Evolutionary conservation across 2,329 filamentous ascomycete species (phyloP).

Genomic region (Calonectria hongkongensis): DNA sequence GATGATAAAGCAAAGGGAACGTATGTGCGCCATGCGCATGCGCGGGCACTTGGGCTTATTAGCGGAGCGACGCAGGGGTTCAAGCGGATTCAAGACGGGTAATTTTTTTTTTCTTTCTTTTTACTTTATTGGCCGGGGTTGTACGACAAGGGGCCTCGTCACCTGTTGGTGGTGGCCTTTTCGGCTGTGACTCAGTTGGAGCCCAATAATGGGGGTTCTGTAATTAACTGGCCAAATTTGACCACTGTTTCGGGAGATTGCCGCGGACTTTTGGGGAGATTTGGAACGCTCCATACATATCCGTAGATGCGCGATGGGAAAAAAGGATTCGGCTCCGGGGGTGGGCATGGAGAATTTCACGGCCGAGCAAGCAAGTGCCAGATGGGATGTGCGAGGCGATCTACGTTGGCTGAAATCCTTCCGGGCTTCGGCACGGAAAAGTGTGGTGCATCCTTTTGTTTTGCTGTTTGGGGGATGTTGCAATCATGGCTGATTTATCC

Average conservation of each 20-base stretch:
- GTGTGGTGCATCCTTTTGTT: constrained; percentile 1
- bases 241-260: constrained; percentile 2
- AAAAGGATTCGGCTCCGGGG: background rate
- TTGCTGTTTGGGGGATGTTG: background rate
- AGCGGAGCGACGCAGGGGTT: constrained; percentile 21
- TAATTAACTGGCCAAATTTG: constrained; percentile 22
- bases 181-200: background rate
- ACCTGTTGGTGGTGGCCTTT: background rate
- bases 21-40: background rate
- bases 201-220: background rate
- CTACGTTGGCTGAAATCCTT: constrained; percentile 16
- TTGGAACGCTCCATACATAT: background rate
- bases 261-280: background rate
- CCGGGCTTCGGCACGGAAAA: constrained; percentile 15
- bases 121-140: background rate
- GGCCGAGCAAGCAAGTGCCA: background rate
- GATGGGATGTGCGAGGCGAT: background rate
- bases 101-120: constrained; percentile 3
- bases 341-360: background rate
- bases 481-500: background rate
- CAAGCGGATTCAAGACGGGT: constrained; percentile 14
- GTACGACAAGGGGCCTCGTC: background rate
- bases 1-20: constrained; percentile 19
- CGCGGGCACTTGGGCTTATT: background rate
- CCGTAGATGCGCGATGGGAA: background rate